These are phyloP conservation scores for Amanita molliuscula DNA, from an alignment of 768 basidiomycete genomes.

Conservation along the genomic window DNA sequence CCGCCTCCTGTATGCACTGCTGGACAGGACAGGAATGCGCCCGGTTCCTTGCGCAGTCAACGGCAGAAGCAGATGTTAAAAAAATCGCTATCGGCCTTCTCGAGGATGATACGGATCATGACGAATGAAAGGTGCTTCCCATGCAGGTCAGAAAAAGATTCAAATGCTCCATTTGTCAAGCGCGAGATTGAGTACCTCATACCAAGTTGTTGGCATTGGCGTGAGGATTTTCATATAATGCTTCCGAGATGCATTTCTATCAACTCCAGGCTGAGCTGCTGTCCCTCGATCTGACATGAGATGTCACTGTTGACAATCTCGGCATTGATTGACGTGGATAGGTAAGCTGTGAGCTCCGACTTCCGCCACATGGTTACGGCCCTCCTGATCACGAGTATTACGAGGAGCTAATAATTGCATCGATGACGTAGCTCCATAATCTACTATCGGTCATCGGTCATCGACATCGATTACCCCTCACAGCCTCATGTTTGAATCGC, in stretches of 20 bases:
- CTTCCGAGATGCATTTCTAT: background rate
- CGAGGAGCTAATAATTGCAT: too few relatives aligned
- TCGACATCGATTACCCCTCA: too few relatives aligned
- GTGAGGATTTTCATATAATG: slow-evolving; percentile 1
- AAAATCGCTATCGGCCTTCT: background rate
- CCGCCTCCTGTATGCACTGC: background rate
- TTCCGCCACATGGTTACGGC: background rate
- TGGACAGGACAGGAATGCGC: background rate
- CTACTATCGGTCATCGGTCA: too few relatives aligned
- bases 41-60: background rate
- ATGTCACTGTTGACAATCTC: slow-evolving; percentile 1
- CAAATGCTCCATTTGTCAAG: background rate
- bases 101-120: background rate
- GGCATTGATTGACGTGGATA: background rate
- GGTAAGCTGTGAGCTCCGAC: background rate
- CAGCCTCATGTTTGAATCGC: too few relatives aligned
- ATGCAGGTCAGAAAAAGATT: background rate
- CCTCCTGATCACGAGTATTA: background rate
- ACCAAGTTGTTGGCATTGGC: background rate
- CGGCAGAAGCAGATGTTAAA: background rate
- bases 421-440: too few relatives aligned
- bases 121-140: background rate
- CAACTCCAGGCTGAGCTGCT: background rate
- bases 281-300: background rate
- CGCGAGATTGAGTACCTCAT: background rate